phyloP scores from a whole-genome alignment of 495 filamentous ascomycete species.

The Penicillium soppii region DNA sequence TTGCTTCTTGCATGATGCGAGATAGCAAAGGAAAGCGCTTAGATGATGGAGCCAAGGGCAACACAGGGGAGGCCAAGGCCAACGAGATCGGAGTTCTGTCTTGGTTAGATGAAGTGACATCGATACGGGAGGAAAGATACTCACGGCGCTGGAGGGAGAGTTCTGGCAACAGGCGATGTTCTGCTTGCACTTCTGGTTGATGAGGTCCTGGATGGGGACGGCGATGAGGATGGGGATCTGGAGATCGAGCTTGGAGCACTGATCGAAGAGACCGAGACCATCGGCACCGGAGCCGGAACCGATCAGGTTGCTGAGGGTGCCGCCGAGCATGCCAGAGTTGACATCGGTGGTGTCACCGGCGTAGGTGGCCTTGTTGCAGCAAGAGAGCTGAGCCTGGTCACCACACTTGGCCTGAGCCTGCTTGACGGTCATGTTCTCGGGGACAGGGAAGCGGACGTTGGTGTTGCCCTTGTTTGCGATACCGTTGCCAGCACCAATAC shows the following conservation, averaged over 20 bases:
- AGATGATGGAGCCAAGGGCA: slow-evolving; percentile 49
- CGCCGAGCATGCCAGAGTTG: slow-evolving; percentile 28
- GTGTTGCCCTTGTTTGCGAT: slow-evolving; percentile 30
- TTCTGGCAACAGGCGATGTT: slow-evolving; percentile 53
- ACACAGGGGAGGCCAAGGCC: slow-evolving; percentile 48
- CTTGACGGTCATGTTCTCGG: slow-evolving; percentile 43
- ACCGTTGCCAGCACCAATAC: slow-evolving; percentile 16
- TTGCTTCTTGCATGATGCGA: slow-evolving; percentile 20
- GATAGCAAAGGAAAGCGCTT: slow-evolving; percentile 24
- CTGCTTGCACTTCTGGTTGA: slow-evolving; percentile 51
- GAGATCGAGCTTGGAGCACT: slow-evolving; percentile 37
- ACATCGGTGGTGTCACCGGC: slow-evolving; percentile 38
- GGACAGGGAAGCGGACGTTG: slow-evolving; percentile 33
- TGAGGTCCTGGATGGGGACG: slow-evolving; percentile 35
- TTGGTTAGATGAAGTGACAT: slow-evolving; percentile 6
- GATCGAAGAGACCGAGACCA: slow-evolving; percentile 38
- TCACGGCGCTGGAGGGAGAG: slow-evolving; percentile 37
- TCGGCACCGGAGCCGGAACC: slow-evolving; percentile 29
- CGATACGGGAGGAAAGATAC: not conserved
- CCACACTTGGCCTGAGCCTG: slow-evolving; percentile 51
- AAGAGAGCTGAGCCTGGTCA: slow-evolving; percentile 45
- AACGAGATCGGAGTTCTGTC: slow-evolving; percentile 33
- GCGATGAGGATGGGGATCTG: slow-evolving; percentile 19
- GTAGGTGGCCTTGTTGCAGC: slow-evolving; percentile 50
- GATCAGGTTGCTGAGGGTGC: slow-evolving; percentile 30